A percentile compares a stretch with the other conserved stretches of the same genome.
Conservation (phyloP, 2,329 filamentous ascomycete species). For the Aspergillus hortae region DNA sequence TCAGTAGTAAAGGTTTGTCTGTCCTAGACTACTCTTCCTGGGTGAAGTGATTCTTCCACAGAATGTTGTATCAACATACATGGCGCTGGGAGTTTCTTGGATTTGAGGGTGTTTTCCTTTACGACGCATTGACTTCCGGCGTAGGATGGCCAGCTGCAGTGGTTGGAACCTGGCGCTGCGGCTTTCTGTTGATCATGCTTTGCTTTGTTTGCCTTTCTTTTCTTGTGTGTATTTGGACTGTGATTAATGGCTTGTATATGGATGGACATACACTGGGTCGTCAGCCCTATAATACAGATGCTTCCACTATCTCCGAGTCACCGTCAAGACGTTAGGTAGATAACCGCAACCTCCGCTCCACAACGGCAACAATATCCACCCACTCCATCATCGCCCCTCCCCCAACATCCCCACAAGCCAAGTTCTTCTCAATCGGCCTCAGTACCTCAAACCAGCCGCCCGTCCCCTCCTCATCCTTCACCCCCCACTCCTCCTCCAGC, state of each 20-base stretch:
- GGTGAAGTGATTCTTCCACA: neutral
- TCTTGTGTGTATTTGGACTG: slow-evolving; percentile 1
- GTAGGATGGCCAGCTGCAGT: neutral
- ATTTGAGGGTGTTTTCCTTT: neutral
- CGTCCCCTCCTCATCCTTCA: slow-evolving; percentile 19
- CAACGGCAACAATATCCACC: slow-evolving; percentile 65
- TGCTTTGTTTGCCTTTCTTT: neutral
- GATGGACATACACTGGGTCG: neutral
- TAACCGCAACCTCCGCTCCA: slow-evolving; percentile 47
- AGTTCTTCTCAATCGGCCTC: slow-evolving; percentile 66
- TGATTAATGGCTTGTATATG: neutral
- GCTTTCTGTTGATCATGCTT: neutral
- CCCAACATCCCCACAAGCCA: slow-evolving; percentile 83
- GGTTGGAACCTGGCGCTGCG: neutral
- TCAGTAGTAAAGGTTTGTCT: neutral
- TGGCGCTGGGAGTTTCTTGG: neutral
- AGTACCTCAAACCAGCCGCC: slow-evolving; percentile 67
- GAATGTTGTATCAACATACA: neutral
- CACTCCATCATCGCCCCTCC: slow-evolving; percentile 80
- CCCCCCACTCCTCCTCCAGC: slow-evolving; percentile 72
- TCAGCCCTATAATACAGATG: neutral
- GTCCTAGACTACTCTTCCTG: neutral
- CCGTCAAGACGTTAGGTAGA: neutral
- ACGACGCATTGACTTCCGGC: neutral
- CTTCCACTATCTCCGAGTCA: neutral